Percentiles rank a stretch among this genome's conserved stretches.
Conservation (phyloP, 768 basidiomycete species). For the Naganishia onofrii region DNA sequence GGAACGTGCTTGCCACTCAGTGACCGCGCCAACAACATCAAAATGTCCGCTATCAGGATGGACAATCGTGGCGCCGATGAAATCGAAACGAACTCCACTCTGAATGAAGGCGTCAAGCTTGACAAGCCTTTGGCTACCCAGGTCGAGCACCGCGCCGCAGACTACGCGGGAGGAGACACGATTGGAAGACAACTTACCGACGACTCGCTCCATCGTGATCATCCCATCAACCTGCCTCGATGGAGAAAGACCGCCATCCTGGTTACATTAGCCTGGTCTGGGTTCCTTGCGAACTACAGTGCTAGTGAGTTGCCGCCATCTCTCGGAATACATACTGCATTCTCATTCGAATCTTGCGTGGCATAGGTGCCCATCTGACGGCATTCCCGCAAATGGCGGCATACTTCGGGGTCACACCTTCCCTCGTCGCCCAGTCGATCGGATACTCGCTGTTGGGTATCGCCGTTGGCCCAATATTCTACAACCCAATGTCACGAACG, state of each 20-base stretch:
- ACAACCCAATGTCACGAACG: constrained; percentile 32
- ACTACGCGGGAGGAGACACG: constrained; percentile 5
- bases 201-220: constrained; percentile 31
- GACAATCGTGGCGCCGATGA: neutral
- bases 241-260: constrained; percentile 36
- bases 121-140: neutral
- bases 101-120: neutral
- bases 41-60: neutral
- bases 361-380: constrained; percentile 9
- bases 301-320: constrained; percentile 9
- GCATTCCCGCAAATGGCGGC: constrained; percentile 28
- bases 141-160: neutral
- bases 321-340: neutral
- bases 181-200: constrained; percentile 27
- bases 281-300: constrained; percentile 39
- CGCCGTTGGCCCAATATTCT: constrained; percentile 40
- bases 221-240: constrained; percentile 36
- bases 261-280: constrained; percentile 32
- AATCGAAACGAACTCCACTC: constrained; percentile 12
- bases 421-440: constrained; percentile 35
- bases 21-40: neutral
- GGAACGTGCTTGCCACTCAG: neutral
- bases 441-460: constrained; percentile 39
- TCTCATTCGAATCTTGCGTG: neutral
- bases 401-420: constrained; percentile 29